phyloP scores from a whole-genome alignment of 139 green algal species.

The Marvania coccoides region DNA sequence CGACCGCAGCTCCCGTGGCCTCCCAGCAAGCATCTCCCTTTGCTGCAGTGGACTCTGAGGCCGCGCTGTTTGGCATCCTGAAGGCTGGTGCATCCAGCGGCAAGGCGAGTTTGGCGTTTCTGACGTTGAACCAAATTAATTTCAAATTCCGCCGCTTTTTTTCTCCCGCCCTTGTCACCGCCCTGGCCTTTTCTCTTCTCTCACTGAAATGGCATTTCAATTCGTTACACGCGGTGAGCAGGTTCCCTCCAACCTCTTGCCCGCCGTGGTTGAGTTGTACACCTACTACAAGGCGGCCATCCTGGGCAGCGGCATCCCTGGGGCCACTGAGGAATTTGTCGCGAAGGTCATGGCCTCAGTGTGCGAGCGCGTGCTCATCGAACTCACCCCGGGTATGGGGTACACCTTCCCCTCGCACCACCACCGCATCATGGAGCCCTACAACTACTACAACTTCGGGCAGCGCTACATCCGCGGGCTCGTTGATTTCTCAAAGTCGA shows the following conservation, averaged over 20 bases:
- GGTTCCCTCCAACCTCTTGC: conserved; percentile 41
- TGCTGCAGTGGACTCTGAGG: conserved; percentile 33
- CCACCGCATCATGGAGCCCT: conserved; percentile 72
- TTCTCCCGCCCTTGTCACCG: neutral
- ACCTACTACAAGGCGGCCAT: conserved; percentile 77
- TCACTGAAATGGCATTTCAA: neutral
- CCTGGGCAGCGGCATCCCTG: conserved; percentile 33
- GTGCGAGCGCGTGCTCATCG: conserved; percentile 37
- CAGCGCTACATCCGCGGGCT: conserved; percentile 79
- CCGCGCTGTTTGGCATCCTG: conserved; percentile 57
- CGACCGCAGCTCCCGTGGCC: neutral
- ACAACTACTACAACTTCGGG: conserved; percentile 94
- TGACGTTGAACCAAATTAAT: neutral
- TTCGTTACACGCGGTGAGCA: conserved; percentile 9
- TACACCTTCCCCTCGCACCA: conserved; percentile 92
- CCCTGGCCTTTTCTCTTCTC: neutral
- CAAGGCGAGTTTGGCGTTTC: conserved; percentile 12
- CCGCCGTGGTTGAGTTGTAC: conserved; percentile 75
- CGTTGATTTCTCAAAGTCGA: conserved; percentile 82
- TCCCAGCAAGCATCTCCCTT: conserved; percentile 27
- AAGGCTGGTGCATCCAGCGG: conserved; percentile 31
- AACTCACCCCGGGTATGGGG: conserved; percentile 23
- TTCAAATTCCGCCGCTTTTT: neutral
- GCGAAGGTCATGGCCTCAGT: conserved; percentile 49
- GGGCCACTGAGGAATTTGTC: conserved; percentile 52